phyloP scores from a whole-genome alignment of 1,284 basidiomycete genomes.

The Rhodotorula sp. region DNA sequence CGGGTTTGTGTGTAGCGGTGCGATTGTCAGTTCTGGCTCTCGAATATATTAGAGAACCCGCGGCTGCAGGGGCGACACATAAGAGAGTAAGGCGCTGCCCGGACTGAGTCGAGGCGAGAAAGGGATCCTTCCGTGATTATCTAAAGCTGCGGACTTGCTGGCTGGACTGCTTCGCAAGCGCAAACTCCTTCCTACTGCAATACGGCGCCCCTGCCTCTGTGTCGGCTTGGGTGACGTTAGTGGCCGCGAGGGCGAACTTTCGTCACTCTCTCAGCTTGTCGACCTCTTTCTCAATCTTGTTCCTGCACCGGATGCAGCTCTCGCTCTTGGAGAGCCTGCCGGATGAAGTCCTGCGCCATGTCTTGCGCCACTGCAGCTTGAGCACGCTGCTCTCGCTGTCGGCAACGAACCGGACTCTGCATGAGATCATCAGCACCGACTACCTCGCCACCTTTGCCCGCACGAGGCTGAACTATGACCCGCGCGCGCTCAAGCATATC shows the following conservation, averaged over 20 bases:
- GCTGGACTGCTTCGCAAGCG: too few relatives aligned
- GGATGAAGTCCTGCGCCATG: neutral
- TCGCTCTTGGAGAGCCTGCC: neutral
- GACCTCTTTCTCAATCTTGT: neutral
- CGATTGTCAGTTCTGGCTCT: too few relatives aligned
- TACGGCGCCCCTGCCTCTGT: too few relatives aligned
- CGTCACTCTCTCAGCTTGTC: neutral
- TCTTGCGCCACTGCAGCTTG: neutral
- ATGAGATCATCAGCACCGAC: neutral
- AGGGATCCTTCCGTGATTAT: too few relatives aligned
- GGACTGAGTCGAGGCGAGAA: neutral
- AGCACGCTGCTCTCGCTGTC: conserved; percentile 13
- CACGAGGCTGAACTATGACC: neutral
- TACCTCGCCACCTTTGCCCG: neutral
- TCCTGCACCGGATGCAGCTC: neutral
- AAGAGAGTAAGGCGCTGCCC: neutral
- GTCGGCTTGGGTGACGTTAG: too few relatives aligned
- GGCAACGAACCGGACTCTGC: neutral
- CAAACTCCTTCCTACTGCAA: too few relatives aligned
- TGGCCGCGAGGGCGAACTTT: neutral
- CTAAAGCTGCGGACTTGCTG: too few relatives aligned
- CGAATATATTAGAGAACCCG: too few relatives aligned
- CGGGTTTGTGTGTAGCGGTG: neutral
- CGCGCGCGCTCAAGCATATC: conserved; percentile 9
- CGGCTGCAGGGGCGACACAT: too few relatives aligned